Evolutionary conservation across 1,284 basidiomycete genomes (phyloP).

Genomic region (Schizophyllum commune): DNA sequence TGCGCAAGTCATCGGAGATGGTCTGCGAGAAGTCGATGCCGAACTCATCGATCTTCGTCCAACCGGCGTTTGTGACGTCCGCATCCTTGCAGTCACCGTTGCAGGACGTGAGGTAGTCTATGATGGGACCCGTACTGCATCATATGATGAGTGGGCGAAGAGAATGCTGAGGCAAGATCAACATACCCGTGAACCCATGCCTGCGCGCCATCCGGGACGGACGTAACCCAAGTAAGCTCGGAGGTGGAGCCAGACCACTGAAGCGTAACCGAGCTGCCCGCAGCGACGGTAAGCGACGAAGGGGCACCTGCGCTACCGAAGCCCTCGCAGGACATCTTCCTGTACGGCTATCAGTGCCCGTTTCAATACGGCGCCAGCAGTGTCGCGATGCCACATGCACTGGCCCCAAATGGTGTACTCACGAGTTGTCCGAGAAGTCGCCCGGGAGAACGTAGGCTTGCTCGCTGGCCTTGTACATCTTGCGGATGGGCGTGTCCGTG

Average conservation of each 20-base stretch:
- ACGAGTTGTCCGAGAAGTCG: conserved; percentile 16
- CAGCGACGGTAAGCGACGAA: conserved; percentile 10
- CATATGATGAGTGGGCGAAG: background rate
- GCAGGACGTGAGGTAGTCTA: conserved; percentile 31
- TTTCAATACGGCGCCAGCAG: background rate
- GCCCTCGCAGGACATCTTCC: conserved; percentile 18
- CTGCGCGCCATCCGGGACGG: conserved; percentile 14
- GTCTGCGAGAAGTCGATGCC: conserved; percentile 26
- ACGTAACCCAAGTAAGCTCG: conserved; percentile 13
- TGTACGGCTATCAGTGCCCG: background rate
- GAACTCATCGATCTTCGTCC: conserved; percentile 31
- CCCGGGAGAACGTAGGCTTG: conserved; percentile 12
- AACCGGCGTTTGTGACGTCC: conserved; percentile 24
- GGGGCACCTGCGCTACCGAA: conserved; percentile 9
- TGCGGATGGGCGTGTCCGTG: conserved; percentile 13
- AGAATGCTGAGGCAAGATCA: background rate
- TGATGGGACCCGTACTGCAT: conserved; percentile 24
- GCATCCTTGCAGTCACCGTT: conserved; percentile 22
- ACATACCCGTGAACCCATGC: conserved; percentile 19
- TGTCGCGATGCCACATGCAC: background rate
- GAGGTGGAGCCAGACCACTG: conserved; percentile 17
- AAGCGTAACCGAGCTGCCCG: conserved; percentile 12
- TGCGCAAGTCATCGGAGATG: conserved; percentile 24
- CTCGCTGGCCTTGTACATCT: conserved; percentile 16
- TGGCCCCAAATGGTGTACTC: background rate